Evolutionary conservation across 2,329 filamentous ascomycete species (phyloP).

Genomic region (Talaromyces sp.): DNA sequence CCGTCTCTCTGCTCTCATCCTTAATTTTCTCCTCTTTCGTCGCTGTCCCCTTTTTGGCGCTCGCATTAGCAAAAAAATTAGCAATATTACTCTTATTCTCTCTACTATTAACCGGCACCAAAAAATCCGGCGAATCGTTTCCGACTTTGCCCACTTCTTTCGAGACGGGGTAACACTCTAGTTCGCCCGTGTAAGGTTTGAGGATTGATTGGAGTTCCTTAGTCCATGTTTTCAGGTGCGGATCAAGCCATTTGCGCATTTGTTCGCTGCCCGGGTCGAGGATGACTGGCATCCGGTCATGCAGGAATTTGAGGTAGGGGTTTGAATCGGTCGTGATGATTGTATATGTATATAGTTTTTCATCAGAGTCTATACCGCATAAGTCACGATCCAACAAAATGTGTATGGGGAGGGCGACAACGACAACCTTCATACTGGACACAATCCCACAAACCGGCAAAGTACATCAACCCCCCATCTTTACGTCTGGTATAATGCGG

Average conservation of each 20-base stretch:
- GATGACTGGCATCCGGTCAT: constrained; percentile 95
- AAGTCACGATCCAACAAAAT: constrained; percentile 1
- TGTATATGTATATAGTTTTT: constrained; percentile 83
- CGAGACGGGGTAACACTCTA: constrained; percentile 82
- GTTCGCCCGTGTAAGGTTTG: constrained; percentile 72
- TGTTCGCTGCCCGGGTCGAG: constrained; percentile 71
- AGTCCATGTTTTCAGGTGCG: constrained; percentile 68
- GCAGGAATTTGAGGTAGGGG: constrained; percentile 77
- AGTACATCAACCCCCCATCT: constrained; percentile 80
- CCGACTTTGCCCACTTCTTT: constrained; percentile 93
- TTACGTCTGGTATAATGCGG: constrained; percentile 81
- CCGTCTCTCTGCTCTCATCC: constrained; percentile 38
- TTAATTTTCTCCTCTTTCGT: constrained; percentile 28
- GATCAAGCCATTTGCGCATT: constrained; percentile 76
- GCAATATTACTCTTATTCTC: constrained; percentile 92
- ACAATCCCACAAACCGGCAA: constrained; percentile 90
- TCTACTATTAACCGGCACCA: constrained; percentile 77
- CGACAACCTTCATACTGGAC: constrained; percentile 70
- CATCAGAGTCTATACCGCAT: constrained; percentile 53
- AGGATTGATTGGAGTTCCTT: constrained; percentile 73
- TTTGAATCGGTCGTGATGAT: constrained; percentile 91
- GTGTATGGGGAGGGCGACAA: background rate
- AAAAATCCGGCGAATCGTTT: constrained; percentile 80
- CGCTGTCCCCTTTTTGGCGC: constrained; percentile 31
- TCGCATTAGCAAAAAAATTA: constrained; percentile 76